These are phyloP conservation scores for Gnomoniopsis sp. DNA, from an alignment of 2,329 filamentous ascomycete genomes.

Conservation along the genomic window DNA sequence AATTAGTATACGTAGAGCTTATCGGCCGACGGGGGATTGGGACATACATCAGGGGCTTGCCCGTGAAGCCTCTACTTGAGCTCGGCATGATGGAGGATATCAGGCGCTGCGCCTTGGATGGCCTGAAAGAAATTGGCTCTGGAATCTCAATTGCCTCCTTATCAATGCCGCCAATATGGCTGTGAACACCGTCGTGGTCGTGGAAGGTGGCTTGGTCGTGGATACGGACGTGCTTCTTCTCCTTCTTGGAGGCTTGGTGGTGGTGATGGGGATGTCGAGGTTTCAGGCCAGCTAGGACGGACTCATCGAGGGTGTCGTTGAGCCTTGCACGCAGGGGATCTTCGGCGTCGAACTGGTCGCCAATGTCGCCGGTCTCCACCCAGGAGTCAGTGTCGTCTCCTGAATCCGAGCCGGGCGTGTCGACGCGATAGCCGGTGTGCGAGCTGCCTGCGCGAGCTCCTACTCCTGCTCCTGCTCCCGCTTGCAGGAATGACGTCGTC, in stretches of 20 bases:
- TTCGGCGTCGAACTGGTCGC: conserved; percentile 83
- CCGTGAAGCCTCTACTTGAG: conserved; percentile 82
- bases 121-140: conserved; percentile 57
- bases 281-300: conserved; percentile 50
- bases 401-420: conserved; percentile 59
- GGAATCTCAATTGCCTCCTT: conserved; percentile 85
- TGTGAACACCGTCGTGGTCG: conserved; percentile 25
- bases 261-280: conserved; percentile 39
- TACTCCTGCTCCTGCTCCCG: conserved; percentile 19
- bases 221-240: conserved; percentile 69
- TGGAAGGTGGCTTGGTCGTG: conserved; percentile 29
- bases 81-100: conserved; percentile 84
- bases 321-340: conserved; percentile 75
- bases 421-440: conserved; percentile 43
- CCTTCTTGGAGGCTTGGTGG: conserved; percentile 26
- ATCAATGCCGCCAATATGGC: conserved; percentile 43
- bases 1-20: not conserved
- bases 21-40: conserved; percentile 1
- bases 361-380: conserved; percentile 93
- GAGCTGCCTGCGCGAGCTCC: conserved; percentile 33
- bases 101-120: conserved; percentile 65
- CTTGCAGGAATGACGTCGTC: conserved; percentile 43
- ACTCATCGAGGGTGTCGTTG: conserved; percentile 61
- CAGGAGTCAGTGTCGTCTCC: conserved; percentile 58
- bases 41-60: conserved; percentile 84